Evolutionary conservation across 495 filamentous ascomycete species (phyloP).

Genomic region (Annulohypoxylon nitens): DNA sequence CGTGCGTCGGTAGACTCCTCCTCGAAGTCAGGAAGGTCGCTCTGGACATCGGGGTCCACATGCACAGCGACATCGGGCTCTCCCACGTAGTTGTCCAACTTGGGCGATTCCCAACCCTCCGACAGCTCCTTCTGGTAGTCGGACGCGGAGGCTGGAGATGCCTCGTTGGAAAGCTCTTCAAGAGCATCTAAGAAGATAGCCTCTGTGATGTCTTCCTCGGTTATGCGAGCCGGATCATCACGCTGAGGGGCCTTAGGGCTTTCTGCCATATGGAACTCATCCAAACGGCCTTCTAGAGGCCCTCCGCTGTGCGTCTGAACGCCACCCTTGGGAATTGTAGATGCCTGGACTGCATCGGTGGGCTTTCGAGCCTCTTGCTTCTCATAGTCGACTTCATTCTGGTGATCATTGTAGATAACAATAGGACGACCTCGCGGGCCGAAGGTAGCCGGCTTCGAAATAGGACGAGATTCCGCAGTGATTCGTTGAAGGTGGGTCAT

Average conservation of each 20-base stretch:
- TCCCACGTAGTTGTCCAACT: neutral
- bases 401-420: conserved; percentile 74
- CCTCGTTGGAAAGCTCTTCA: conserved; percentile 51
- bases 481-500: conserved; percentile 56
- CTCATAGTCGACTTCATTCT: conserved; percentile 48
- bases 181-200: conserved; percentile 60
- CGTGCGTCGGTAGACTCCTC: neutral
- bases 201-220: conserved; percentile 54
- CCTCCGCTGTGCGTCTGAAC: conserved; percentile 2
- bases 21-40: conserved; percentile 17
- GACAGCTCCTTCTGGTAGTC: neutral
- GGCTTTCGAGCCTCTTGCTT: neutral
- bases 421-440: conserved; percentile 67
- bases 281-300: conserved; percentile 14
- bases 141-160: conserved; percentile 13
- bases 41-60: neutral
- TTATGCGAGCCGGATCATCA: neutral
- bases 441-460: conserved; percentile 61
- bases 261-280: conserved; percentile 10
- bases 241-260: conserved; percentile 1
- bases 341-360: neutral
- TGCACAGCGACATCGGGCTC: neutral
- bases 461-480: conserved; percentile 39
- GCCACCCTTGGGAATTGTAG: conserved; percentile 5
- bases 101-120: conserved; percentile 9